Percentiles rank a stretch among this genome's conserved stretches.
Evolutionary conservation across 2,329 filamentous ascomycete genomes (phyloP).

Genomic region (Aspergillus calidoustus): DNA sequence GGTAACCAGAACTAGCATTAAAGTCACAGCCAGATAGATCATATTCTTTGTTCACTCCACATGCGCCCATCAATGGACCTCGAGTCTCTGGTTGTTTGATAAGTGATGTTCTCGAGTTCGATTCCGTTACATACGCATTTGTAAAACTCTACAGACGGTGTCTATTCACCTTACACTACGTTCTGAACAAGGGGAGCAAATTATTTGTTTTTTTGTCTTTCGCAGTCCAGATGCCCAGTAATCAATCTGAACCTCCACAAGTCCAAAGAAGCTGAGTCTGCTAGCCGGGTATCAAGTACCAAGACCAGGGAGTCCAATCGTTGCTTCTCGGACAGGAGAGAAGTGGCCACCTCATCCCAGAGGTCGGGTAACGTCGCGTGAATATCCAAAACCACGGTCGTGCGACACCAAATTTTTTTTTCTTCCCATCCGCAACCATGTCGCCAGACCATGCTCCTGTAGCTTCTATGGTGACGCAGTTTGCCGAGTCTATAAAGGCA

Average conservation of each 20-base stretch:
- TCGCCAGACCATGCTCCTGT: constrained; percentile 24
- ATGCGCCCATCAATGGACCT: neutral
- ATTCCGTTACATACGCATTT: neutral
- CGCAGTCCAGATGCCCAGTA: constrained; percentile 10
- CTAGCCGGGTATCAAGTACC: constrained; percentile 2
- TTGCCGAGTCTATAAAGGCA: constrained; percentile 29
- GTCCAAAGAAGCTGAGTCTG: constrained; percentile 8
- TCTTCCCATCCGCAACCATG: constrained; percentile 25
- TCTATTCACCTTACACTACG: neutral
- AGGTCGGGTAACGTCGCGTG: constrained; percentile 8
- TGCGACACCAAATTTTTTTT: constrained; percentile 25
- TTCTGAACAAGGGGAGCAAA: neutral
- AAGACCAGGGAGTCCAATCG: constrained; percentile 3
- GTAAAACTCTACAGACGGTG: neutral
- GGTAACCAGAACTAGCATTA: constrained; percentile 17
- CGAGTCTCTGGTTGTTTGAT: neutral
- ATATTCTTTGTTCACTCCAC: neutral
- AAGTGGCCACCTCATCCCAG: constrained; percentile 4
- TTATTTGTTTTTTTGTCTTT: constrained; percentile 10
- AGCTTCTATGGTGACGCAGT: constrained; percentile 29
- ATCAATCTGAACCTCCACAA: constrained; percentile 9
- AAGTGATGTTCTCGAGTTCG: neutral
- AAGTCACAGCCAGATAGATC: neutral
- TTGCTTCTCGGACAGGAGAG: constrained; percentile 8
- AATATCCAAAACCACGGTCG: constrained; percentile 16